Base-by-base conservation (phyloP, 2,329 filamentous ascomycete genomes). In the Arthrobotrys sphaeroides region DNA sequence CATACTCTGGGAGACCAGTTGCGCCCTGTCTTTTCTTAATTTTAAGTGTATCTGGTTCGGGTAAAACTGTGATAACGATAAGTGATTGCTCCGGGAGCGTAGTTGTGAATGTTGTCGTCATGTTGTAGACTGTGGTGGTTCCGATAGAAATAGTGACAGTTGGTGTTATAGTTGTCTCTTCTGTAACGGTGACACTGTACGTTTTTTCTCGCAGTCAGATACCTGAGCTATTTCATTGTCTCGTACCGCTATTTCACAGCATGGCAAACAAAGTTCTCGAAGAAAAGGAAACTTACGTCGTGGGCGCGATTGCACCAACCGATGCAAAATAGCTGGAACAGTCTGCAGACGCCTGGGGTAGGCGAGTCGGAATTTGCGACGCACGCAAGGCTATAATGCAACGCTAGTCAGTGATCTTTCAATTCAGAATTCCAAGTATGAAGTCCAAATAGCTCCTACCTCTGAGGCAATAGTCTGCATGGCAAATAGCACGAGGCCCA, bases 1-100 rank as follows among this genome's bases (percentile, higher is more conserved):
- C 81, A 61, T 81, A 81, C 16, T 40, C 36, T 1, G 80, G 79
- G 22, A 75, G n/a, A n/a, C n/a, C 47, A 60, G 59, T 66, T 13
- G 28, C 36, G 62, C 57, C 26, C 51, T 22, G 31, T 22, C 38
- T 40, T 5, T 22, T 33, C 36, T 36, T 59, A 1, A 18, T 3
- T n/a, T n/a, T n/a, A n/a, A n/a, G n/a, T 3, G 53, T 18, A 1
- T 13, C 42, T 4, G 22, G 5, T 26, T 13, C 28, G 5, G 57
- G 22, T 13, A 22, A 1, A 31, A 40, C 20, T 31, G 36, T 20
- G 18, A 24, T 61, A 22, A 16, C 26, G 9, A 22, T 61, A 18
- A 28, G n/a, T 1, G 40, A 33, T 5, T n/a, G 13, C 5, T 33
- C 20, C 18, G 26, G 5, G 13, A 22, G 16, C 2, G 51, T 38